phyloP scores from a whole-genome alignment of 2,329 filamentous ascomycete genomes.

The Pseudogymnoascus sp. region DNA sequence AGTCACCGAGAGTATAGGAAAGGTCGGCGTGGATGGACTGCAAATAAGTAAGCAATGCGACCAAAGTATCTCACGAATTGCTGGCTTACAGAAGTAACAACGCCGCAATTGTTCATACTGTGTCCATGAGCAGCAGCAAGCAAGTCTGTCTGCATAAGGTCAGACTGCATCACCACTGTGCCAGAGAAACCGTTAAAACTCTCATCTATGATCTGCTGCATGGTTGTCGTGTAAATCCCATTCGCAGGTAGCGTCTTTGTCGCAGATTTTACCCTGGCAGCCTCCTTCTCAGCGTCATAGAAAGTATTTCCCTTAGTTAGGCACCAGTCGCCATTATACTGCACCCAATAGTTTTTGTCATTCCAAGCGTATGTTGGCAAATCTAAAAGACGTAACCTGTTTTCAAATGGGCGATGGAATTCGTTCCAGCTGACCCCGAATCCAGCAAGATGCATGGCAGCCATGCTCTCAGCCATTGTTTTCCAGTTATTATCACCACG shows the following conservation, averaged over 20 bases:
- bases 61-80: not conserved
- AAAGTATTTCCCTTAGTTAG: slow-evolving; percentile 49
- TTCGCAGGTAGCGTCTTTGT: slow-evolving; percentile 17
- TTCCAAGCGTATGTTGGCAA: slow-evolving; percentile 56
- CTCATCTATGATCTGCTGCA: slow-evolving; percentile 46
- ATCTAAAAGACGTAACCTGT: slow-evolving; percentile 42
- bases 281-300: slow-evolving; percentile 42
- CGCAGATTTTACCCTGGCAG: slow-evolving; percentile 4
- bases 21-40: slow-evolving; percentile 50
- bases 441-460: slow-evolving; percentile 59
- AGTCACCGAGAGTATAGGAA: slow-evolving; percentile 48
- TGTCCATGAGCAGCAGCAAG: slow-evolving; percentile 46
- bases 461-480: slow-evolving; percentile 45
- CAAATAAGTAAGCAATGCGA: slow-evolving; percentile 33
- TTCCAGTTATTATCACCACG: slow-evolving; percentile 49
- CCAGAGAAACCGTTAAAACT: slow-evolving; percentile 42
- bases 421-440: slow-evolving; percentile 52
- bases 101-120: slow-evolving; percentile 43
- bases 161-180: slow-evolving; percentile 43
- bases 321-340: slow-evolving; percentile 48
- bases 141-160: slow-evolving; percentile 44
- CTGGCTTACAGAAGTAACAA: slow-evolving; percentile 36
- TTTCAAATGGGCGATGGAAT: slow-evolving; percentile 47
- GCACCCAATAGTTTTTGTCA: slow-evolving; percentile 46
- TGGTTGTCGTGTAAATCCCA: slow-evolving; percentile 32